Evolutionary conservation across 805 yeast species (phyloP).

Genomic region (Candida piceae): DNA sequence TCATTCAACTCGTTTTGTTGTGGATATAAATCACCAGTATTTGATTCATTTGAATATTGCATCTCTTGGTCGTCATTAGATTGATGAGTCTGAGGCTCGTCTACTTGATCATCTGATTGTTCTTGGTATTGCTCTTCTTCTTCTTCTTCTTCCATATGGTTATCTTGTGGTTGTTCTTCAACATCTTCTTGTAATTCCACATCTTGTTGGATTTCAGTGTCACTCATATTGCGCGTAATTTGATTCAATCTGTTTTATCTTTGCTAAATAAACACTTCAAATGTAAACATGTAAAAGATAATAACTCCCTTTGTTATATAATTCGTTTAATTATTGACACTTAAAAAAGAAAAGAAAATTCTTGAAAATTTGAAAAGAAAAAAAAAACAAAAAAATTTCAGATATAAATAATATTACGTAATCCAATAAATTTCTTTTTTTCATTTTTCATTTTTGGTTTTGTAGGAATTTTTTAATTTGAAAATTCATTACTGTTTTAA

Average conservation of each 20-base stretch:
- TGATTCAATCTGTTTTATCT: neutral
- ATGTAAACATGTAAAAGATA: no score
- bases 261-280: neutral
- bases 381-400: no score
- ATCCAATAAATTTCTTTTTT: no score
- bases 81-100: neutral
- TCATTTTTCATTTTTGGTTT: no score
- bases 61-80: neutral
- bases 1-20: conserved; percentile 2
- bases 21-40: conserved; percentile 3
- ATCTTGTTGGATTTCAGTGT: neutral
- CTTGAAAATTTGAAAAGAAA: no score
- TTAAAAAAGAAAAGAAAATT: no score
- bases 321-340: no score
- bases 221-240: conserved; percentile 3
- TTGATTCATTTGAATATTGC: neutral
- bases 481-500: no score
- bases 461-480: no score
- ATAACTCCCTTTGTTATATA: no score
- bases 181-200: neutral
- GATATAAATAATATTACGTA: no score
- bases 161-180: conserved; percentile 3
- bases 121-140: conserved; percentile 1
- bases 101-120: neutral
- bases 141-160: no score